A percentile compares a stretch with the other conserved stretches of the same genome.
Conservation (phyloP, 805 yeast genomes). For the Clavispora asparagi region DNA sequence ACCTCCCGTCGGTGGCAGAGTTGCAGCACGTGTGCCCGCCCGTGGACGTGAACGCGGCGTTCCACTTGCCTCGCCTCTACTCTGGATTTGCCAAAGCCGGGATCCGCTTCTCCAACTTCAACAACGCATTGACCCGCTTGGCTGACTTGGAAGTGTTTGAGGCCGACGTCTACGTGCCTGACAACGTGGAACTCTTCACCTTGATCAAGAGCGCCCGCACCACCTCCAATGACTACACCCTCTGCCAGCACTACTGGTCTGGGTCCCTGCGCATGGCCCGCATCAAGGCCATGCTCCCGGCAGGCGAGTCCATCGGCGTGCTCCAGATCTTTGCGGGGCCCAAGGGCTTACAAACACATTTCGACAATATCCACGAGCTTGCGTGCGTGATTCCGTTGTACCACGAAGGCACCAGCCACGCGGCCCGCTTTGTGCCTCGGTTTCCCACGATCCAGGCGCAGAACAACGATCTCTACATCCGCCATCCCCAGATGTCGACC, state of each 20-base stretch:
- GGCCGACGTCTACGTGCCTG: constrained; percentile 67
- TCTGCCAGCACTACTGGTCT: constrained; percentile 77
- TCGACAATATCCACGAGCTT: constrained; percentile 60
- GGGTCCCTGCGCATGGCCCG: constrained; percentile 62
- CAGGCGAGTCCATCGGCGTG: constrained; percentile 61
- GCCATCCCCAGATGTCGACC: constrained; percentile 75
- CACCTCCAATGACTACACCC: constrained; percentile 47
- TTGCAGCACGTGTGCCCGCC: constrained; percentile 88
- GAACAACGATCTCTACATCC: constrained; percentile 71
- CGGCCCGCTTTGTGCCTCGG: constrained; percentile 63
- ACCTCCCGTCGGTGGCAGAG: constrained; percentile 72
- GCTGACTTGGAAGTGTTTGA: constrained; percentile 76
- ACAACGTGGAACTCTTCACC: constrained; percentile 62
- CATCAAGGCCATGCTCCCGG: constrained; percentile 78
- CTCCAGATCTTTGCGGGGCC: constrained; percentile 70
- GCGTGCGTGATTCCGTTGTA: constrained; percentile 70
- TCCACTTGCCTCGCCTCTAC: constrained; percentile 80
- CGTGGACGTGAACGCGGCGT: constrained; percentile 68
- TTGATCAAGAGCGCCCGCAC: constrained; percentile 48
- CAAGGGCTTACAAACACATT: constrained; percentile 52
- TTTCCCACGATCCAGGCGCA: constrained; percentile 68
- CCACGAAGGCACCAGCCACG: constrained; percentile 62
- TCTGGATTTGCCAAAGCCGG: constrained; percentile 67
- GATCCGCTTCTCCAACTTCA: constrained; percentile 57
- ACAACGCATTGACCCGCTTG: constrained; percentile 70